These are phyloP conservation scores for Thecamonas trahens DNA, from an alignment of 78 protist genomes.

Conservation along the genomic window DNA sequence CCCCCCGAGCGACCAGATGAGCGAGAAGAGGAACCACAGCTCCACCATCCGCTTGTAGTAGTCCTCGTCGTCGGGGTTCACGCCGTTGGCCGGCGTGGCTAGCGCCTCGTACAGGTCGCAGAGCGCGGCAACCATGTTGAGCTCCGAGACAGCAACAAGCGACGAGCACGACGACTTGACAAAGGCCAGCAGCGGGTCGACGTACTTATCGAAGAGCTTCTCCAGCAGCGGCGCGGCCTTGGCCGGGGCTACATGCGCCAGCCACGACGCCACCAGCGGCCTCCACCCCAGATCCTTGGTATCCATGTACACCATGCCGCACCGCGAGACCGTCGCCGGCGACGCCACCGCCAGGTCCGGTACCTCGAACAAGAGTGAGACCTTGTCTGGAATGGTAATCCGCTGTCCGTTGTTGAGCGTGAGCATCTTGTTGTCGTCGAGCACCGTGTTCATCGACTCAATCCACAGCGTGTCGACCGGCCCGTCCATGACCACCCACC, in stretches of 20 bases:
- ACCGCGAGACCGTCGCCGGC: slow-evolving; percentile 86
- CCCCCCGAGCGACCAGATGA: slow-evolving; percentile 73
- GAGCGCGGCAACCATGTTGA: slow-evolving; percentile 35
- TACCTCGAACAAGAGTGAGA: slow-evolving; percentile 72
- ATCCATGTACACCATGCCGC: slow-evolving; percentile 81
- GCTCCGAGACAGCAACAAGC: slow-evolving; percentile 24
- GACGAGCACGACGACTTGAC: slow-evolving; percentile 18
- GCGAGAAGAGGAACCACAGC: slow-evolving; percentile 50
- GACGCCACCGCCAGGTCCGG: slow-evolving; percentile 74
- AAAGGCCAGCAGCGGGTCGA: slow-evolving; percentile 11
- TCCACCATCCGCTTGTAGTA: slow-evolving; percentile 17
- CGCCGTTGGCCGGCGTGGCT: slow-evolving; percentile 51
- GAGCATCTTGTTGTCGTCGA: slow-evolving; percentile 76
- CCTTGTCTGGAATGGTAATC: slow-evolving; percentile 55
- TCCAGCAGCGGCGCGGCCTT: not conserved
- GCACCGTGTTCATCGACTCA: slow-evolving; percentile 82
- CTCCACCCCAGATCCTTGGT: slow-evolving; percentile 53
- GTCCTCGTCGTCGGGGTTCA: slow-evolving; percentile 15
- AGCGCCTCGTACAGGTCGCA: slow-evolving; percentile 46
- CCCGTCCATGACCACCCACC: slow-evolving; percentile 80
- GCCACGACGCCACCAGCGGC: slow-evolving; percentile 61
- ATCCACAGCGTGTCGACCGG: slow-evolving; percentile 84
- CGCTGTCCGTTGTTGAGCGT: slow-evolving; percentile 73
- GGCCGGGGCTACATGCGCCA: not conserved
- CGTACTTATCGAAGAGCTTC: slow-evolving; percentile 20